phyloP scores from a whole-genome alignment of 129 eudicot genomes.

The Flaveria linearis region DNA sequence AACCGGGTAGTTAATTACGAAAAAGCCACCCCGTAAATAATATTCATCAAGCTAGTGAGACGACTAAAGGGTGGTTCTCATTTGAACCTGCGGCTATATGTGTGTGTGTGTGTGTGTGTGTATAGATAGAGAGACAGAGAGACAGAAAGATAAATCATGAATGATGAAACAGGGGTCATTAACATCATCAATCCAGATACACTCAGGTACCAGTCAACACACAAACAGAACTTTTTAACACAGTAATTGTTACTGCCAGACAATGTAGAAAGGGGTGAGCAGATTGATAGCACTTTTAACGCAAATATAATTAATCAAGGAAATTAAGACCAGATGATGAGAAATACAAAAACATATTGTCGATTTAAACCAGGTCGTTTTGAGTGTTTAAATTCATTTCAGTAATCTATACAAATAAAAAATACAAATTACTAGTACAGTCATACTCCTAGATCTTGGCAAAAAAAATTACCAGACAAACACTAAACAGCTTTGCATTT shows the following conservation, averaged over 20 bases:
- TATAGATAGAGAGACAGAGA: no score
- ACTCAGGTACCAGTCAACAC: background rate
- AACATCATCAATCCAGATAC: background rate
- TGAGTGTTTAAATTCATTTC: background rate
- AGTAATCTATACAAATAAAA: background rate
- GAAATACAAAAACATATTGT: background rate
- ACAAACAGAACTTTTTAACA: conserved; percentile 4
- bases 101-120: background rate
- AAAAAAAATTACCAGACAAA: background rate
- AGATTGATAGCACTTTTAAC: background rate
- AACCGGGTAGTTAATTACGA: no score
- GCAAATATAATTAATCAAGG: background rate
- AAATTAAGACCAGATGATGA: background rate
- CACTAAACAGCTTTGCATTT: conserved; percentile 2
- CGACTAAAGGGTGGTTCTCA: background rate
- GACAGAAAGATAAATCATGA: background rate
- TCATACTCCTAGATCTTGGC: background rate
- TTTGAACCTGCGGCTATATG: no score
- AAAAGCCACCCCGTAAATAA: no score
- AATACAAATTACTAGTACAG: background rate
- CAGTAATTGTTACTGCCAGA: background rate
- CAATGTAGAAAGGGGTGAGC: background rate
- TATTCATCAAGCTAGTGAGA: no score
- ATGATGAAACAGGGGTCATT: background rate
- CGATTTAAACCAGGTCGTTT: background rate